A percentile compares a stretch with the other conserved stretches of the same genome.
These are phyloP conservation scores for Pyrenochaeta sp. DNA, from an alignment of 2,329 filamentous ascomycete species.

Conservation along the genomic window DNA sequence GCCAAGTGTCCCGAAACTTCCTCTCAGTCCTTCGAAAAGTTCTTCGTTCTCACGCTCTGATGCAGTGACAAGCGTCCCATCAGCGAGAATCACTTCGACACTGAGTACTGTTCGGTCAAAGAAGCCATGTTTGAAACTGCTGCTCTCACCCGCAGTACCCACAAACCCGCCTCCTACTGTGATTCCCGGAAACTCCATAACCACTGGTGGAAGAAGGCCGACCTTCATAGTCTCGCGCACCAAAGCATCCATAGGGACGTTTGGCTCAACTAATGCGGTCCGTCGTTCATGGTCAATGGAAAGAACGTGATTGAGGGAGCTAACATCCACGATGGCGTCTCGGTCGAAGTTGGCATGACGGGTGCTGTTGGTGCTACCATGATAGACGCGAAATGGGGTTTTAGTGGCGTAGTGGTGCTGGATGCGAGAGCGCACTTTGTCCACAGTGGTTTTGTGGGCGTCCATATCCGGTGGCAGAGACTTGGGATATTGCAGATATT, in stretches of 20 bases:
- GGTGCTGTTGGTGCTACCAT: constrained; percentile 80
- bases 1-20: constrained; percentile 68
- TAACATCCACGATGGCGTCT: constrained; percentile 68
- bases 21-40: constrained; percentile 66
- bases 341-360: constrained; percentile 57
- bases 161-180: constrained; percentile 73
- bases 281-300: constrained; percentile 61
- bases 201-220: constrained; percentile 68
- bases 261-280: constrained; percentile 72
- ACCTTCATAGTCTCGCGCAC: constrained; percentile 64
- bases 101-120: constrained; percentile 70
- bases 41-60: constrained; percentile 59
- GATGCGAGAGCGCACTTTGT: constrained; percentile 29
- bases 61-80: constrained; percentile 62
- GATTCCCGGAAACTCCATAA: constrained; percentile 77
- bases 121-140: constrained; percentile 71
- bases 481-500: neutral
- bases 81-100: constrained; percentile 69
- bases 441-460: constrained; percentile 30
- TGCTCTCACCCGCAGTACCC: constrained; percentile 73
- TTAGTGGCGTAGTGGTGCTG: constrained; percentile 36
- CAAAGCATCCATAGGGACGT: constrained; percentile 72
- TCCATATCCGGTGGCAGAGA: constrained; percentile 24
- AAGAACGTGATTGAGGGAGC: constrained; percentile 68
- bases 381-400: constrained; percentile 62